Evolutionary conservation across 2,329 filamentous ascomycete species (phyloP).

Genomic region (Beauveria brongniartii): DNA sequence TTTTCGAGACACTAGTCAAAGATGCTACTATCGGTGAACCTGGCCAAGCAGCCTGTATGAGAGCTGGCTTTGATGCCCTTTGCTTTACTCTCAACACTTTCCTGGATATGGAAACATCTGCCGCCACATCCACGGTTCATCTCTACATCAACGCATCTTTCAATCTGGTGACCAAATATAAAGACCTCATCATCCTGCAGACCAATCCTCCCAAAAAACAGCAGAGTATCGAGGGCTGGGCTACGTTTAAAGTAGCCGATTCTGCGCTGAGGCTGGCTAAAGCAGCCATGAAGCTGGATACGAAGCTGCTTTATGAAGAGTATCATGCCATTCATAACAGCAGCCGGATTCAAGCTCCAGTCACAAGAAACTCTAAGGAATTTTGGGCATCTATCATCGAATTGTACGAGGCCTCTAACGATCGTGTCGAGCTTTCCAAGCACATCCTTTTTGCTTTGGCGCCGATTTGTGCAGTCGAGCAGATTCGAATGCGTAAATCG

Average conservation of each 20-base stretch:
- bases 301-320: slow-evolving; percentile 34
- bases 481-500: slow-evolving; percentile 51
- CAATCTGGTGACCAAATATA: slow-evolving; percentile 56
- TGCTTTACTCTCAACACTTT: slow-evolving; percentile 50
- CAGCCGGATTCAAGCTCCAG: slow-evolving; percentile 55
- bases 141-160: slow-evolving; percentile 58
- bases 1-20: slow-evolving; percentile 58
- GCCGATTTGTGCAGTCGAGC: slow-evolving; percentile 67
- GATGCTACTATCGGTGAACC: slow-evolving; percentile 45
- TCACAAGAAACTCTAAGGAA: slow-evolving; percentile 55
- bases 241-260: slow-evolving; percentile 33
- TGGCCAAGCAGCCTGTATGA: slow-evolving; percentile 53
- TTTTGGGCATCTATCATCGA: slow-evolving; percentile 40
- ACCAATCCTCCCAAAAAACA: slow-evolving; percentile 20
- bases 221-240: slow-evolving; percentile 26
- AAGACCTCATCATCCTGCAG: slow-evolving; percentile 45
- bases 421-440: slow-evolving; percentile 64
- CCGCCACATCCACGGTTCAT: slow-evolving; percentile 44
- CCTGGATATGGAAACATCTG: slow-evolving; percentile 34
- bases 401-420: slow-evolving; percentile 71
- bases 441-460: slow-evolving; percentile 64
- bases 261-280: slow-evolving; percentile 41
- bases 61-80: slow-evolving; percentile 55
- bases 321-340: slow-evolving; percentile 52
- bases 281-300: slow-evolving; percentile 43